Conservation (phyloP, 768 basidiomycete genomes). For the Lentinula sp. region DNA sequence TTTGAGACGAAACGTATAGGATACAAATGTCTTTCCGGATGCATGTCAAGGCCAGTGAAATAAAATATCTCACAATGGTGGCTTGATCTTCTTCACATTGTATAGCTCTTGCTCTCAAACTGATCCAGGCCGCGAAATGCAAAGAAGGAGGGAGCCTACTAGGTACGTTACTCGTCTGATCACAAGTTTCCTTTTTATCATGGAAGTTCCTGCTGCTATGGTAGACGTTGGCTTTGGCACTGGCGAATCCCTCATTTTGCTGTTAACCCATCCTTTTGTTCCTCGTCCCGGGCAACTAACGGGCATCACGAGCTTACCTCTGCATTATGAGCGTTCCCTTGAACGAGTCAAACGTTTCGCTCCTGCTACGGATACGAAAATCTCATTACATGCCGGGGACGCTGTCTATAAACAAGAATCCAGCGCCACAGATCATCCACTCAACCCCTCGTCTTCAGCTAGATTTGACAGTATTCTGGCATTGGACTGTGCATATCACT, state of each 20-base stretch:
- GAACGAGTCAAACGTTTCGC: slow-evolving; percentile 28
- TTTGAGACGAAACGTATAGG: slow-evolving; percentile 19
- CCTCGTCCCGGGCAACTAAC: slow-evolving; percentile 41
- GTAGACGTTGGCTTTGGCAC: slow-evolving; percentile 65
- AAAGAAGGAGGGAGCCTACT: slow-evolving; percentile 40
- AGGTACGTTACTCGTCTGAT: slow-evolving; percentile 28
- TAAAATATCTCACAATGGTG: neutral
- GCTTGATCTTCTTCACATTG: neutral
- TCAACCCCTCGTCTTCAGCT: slow-evolving; percentile 22
- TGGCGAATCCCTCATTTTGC: slow-evolving; percentile 58
- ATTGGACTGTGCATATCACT: slow-evolving; percentile 69
- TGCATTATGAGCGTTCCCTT: slow-evolving; percentile 41
- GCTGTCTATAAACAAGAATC: slow-evolving; percentile 34
- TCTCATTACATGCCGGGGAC: slow-evolving; percentile 41
- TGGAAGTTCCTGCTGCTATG: neutral
- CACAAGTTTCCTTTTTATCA: neutral
- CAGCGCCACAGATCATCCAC: slow-evolving; percentile 30
- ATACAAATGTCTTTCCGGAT: slow-evolving; percentile 43
- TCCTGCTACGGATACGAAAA: slow-evolving; percentile 17
- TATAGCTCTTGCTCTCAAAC: slow-evolving; percentile 44
- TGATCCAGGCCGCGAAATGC: slow-evolving; percentile 36
- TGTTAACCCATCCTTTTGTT: slow-evolving; percentile 38
- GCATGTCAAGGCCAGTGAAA: slow-evolving; percentile 49
- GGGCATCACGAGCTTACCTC: slow-evolving; percentile 51
- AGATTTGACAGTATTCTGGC: slow-evolving; percentile 48